Percentiles rank a stretch among this genome's conserved stretches.
Evolutionary conservation across 2,329 filamentous ascomycete species (phyloP).

Genomic region (Gnomoniopsis smithogilvyi): DNA sequence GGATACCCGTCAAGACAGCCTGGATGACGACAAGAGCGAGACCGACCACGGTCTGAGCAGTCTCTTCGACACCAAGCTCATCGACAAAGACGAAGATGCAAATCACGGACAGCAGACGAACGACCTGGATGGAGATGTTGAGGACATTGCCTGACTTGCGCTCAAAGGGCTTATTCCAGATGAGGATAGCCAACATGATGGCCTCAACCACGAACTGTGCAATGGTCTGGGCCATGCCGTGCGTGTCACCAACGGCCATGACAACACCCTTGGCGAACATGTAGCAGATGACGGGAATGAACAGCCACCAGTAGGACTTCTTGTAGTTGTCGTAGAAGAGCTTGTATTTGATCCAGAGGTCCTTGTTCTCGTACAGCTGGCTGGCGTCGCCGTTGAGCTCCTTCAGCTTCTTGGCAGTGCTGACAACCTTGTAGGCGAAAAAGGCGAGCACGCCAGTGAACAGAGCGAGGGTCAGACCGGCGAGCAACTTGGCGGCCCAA

Average conservation of each 20-base stretch:
- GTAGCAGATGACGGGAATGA: conserved; percentile 85
- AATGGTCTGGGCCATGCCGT: conserved; percentile 77
- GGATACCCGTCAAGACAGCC: conserved; percentile 72
- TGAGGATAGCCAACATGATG: conserved; percentile 71
- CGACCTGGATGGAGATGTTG: conserved; percentile 87
- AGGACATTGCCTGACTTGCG: conserved; percentile 86
- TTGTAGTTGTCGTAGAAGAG: conserved; percentile 97
- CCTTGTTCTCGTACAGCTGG: conserved; percentile 82
- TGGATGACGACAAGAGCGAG: conserved; percentile 93
- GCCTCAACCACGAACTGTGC: conserved; percentile 79
- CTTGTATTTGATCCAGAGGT: conserved; percentile 91
- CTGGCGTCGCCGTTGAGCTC: conserved; percentile 68
- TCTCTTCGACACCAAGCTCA: conserved; percentile 83
- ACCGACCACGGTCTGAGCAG: conserved; percentile 90
- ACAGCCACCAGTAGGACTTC: conserved; percentile 95
- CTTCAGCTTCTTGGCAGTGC: conserved; percentile 71
- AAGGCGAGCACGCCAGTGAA: conserved; percentile 81
- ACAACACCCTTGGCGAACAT: conserved; percentile 86
- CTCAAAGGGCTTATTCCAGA: conserved; percentile 85
- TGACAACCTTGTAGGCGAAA: conserved; percentile 82
- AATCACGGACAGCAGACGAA: conserved; percentile 81
- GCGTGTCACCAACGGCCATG: conserved; percentile 79
- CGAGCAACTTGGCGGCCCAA: conserved; percentile 84
- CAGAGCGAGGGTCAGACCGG: conserved; percentile 72
- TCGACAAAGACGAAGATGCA: conserved; percentile 94